Conservation (phyloP, 352 stramenopile genomes). For the Globisporangium nodosum region DNA sequence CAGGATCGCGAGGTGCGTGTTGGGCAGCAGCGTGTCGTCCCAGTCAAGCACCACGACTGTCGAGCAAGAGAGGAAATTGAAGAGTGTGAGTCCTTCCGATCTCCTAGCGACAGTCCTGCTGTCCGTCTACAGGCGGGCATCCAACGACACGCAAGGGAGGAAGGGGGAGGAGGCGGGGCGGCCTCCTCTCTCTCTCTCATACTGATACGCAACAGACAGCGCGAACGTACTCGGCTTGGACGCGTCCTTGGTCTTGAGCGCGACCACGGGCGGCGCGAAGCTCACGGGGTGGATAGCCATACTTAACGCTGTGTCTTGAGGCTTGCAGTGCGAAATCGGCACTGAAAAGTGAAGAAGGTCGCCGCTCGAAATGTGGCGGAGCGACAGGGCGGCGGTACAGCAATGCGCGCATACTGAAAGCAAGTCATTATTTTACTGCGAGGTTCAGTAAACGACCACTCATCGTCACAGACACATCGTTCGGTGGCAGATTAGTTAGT, state of each 20-base stretch:
- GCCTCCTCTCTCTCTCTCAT: too few relatives aligned
- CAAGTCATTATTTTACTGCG: too few relatives aligned
- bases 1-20: slow-evolving; percentile 59
- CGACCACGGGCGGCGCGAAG: slow-evolving; percentile 1
- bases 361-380: too few relatives aligned
- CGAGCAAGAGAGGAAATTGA: neutral
- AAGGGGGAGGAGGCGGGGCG: neutral
- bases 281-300: slow-evolving; percentile 7
- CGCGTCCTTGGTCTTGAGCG: slow-evolving; percentile 9
- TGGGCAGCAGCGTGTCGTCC: slow-evolving; percentile 78
- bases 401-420: too few relatives aligned
- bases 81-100: too few relatives aligned
- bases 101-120: neutral
- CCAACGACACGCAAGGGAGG: neutral
- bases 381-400: too few relatives aligned
- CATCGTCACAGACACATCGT: too few relatives aligned
- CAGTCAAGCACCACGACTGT: slow-evolving; percentile 76
- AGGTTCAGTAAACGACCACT: too few relatives aligned
- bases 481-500: too few relatives aligned
- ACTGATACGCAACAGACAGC: too few relatives aligned
- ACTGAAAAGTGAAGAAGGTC: neutral
- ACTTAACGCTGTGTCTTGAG: neutral
- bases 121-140: slow-evolving; percentile 3
- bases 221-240: slow-evolving; percentile 12
- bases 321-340: slow-evolving; percentile 2